A percentile compares a stretch with the other conserved stretches of the same genome.
Conservation (phyloP, 805 yeast genomes). For the Suhomyces sp. region DNA sequence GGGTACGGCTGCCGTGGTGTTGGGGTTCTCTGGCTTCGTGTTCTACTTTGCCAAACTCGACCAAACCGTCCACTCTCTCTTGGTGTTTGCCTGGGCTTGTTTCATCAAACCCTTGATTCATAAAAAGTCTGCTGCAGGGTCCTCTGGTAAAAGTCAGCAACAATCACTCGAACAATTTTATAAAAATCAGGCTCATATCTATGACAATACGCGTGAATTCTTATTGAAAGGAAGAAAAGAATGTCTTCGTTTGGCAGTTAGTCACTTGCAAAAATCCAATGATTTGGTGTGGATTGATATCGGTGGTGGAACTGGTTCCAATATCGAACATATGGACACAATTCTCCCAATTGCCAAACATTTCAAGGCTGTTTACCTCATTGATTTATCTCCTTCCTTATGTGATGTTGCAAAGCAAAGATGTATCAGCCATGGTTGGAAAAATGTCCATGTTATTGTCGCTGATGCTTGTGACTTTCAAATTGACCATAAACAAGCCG, state of each 20-base stretch:
- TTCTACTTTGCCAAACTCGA: slow-evolving; percentile 3
- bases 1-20: slow-evolving; percentile 1
- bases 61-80: slow-evolving; percentile 23
- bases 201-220: slow-evolving; percentile 67
- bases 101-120: slow-evolving; percentile 56
- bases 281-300: slow-evolving; percentile 72
- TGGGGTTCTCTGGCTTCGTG: not conserved
- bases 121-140: slow-evolving; percentile 26
- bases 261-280: slow-evolving; percentile 48
- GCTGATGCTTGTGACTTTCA: slow-evolving; percentile 75
- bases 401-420: slow-evolving; percentile 69
- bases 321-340: slow-evolving; percentile 72
- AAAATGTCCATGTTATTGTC: slow-evolving; percentile 64
- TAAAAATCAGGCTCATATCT: slow-evolving; percentile 72
- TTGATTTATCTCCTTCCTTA: slow-evolving; percentile 75
- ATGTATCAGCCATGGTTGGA: slow-evolving; percentile 42
- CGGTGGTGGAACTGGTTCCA: slow-evolving; percentile 87
- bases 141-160: slow-evolving; percentile 33
- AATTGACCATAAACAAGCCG: slow-evolving; percentile 51
- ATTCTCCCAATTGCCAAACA: slow-evolving; percentile 44
- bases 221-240: slow-evolving; percentile 70
- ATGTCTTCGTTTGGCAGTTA: slow-evolving; percentile 56
- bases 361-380: slow-evolving; percentile 67
- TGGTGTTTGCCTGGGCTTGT: slow-evolving; percentile 47
- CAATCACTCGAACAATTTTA: slow-evolving; percentile 68